Conservation (phyloP, 768 basidiomycete species). For the Vararia minispora region DNA sequence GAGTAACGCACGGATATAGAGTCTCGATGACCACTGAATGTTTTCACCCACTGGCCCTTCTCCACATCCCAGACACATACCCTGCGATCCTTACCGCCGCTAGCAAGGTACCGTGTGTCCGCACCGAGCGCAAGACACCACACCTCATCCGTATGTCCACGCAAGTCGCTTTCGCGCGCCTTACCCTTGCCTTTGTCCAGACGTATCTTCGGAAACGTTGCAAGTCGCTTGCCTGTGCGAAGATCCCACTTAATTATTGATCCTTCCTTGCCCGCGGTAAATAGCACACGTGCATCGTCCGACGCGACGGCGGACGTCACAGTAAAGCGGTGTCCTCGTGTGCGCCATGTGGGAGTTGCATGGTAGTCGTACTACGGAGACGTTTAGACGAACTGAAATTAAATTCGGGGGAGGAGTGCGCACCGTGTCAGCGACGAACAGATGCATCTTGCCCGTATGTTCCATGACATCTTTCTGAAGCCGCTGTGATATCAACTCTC, state of each 20-base stretch:
- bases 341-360: slow-evolving; percentile 42
- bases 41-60: slow-evolving; percentile 65
- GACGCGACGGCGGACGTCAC: slow-evolving; percentile 77
- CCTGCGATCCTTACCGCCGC: slow-evolving; percentile 74
- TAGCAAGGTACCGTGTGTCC: slow-evolving; percentile 79
- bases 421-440: slow-evolving; percentile 69
- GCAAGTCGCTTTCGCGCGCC: slow-evolving; percentile 29
- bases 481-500: slow-evolving; percentile 81
- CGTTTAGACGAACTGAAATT: background rate
- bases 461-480: slow-evolving; percentile 89
- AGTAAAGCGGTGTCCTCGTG: slow-evolving; percentile 64
- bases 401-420: slow-evolving; percentile 17
- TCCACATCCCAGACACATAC: slow-evolving; percentile 83
- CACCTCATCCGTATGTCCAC: slow-evolving; percentile 84
- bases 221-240: slow-evolving; percentile 43
- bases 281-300: slow-evolving; percentile 63
- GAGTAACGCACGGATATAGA: slow-evolving; percentile 47
- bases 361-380: slow-evolving; percentile 43
- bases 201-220: slow-evolving; percentile 50
- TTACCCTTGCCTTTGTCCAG: slow-evolving; percentile 30
- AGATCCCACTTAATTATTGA: slow-evolving; percentile 81
- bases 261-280: slow-evolving; percentile 87
- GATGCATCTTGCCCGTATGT: slow-evolving; percentile 78
- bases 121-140: slow-evolving; percentile 73
- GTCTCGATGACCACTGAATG: slow-evolving; percentile 71